Percentiles rank a stretch among this genome's conserved stretches.
Evolutionary conservation across 2,329 filamentous ascomycete genomes (phyloP).

Genomic region (Aspergillus awamori): DNA sequence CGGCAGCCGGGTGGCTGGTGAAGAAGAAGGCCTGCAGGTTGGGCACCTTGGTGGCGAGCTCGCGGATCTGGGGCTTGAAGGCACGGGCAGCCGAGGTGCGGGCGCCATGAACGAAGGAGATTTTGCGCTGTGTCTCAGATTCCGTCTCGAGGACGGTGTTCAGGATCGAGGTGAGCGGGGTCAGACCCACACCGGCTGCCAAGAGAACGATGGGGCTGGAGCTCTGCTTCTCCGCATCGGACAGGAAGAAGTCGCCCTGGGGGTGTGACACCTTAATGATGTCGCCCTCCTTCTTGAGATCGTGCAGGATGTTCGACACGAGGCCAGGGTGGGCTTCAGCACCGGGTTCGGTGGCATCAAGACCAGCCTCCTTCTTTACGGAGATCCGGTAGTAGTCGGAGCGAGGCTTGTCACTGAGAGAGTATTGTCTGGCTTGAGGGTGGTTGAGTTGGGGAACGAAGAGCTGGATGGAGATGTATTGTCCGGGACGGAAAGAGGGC

Average conservation of each 20-base stretch:
- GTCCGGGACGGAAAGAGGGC: constrained; percentile 67
- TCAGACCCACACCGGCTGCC: constrained; percentile 63
- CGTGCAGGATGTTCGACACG: constrained; percentile 71
- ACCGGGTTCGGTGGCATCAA: constrained; percentile 49
- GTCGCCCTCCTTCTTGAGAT: constrained; percentile 63
- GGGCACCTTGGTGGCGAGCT: constrained; percentile 45
- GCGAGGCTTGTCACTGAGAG: constrained; percentile 66
- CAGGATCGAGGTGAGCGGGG: constrained; percentile 64
- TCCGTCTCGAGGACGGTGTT: constrained; percentile 52
- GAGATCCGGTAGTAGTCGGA: constrained; percentile 69
- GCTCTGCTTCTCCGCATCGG: constrained; percentile 36
- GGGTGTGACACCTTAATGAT: constrained; percentile 68
- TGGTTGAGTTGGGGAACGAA: constrained; percentile 62
- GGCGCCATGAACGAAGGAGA: constrained; percentile 64
- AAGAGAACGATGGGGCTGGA: constrained; percentile 61
- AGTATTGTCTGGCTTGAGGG: constrained; percentile 71
- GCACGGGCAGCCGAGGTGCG: constrained; percentile 51
- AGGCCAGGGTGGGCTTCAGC: constrained; percentile 61
- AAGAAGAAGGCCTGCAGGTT: constrained; percentile 62
- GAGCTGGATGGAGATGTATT: constrained; percentile 69
- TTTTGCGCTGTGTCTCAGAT: constrained; percentile 48
- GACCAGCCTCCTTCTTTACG: constrained; percentile 67
- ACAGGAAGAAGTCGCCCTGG: constrained; percentile 62
- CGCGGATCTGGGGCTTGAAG: constrained; percentile 57
- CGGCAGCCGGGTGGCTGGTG: constrained; percentile 53